Percentiles rank a stretch among this genome's conserved stretches.
Conservation (phyloP, 2,329 filamentous ascomycete species). For the Xylaria sp. region DNA sequence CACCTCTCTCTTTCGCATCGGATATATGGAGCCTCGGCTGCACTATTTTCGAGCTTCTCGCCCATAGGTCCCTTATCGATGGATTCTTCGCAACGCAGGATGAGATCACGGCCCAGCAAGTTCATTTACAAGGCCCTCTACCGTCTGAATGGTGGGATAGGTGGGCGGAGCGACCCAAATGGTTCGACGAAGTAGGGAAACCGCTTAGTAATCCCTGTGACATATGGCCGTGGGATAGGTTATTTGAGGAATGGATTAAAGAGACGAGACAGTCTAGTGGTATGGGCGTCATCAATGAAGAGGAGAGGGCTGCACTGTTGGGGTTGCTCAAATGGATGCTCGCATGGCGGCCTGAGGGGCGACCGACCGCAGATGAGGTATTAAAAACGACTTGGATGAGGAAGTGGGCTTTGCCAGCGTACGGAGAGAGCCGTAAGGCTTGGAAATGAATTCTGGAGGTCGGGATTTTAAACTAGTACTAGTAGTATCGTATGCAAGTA, state of each 20-base stretch:
- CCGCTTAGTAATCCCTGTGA: not conserved
- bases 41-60: slow-evolving; percentile 5
- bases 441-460: not conserved
- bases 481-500: not conserved
- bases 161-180: slow-evolving; percentile 11
- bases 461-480: not conserved
- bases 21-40: slow-evolving; percentile 22
- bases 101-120: not conserved
- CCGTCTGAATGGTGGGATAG: slow-evolving; percentile 4
- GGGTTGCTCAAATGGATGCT: slow-evolving; percentile 15
- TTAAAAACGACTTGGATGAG: slow-evolving; percentile 22
- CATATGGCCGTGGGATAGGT: slow-evolving; percentile 4
- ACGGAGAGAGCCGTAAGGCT: slow-evolving; percentile 8
- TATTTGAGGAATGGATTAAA: not conserved
- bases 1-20: not conserved
- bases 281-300: not conserved
- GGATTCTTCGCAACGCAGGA: not conserved
- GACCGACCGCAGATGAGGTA: slow-evolving; percentile 11
- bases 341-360: slow-evolving; percentile 11
- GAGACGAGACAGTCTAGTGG: not conserved
- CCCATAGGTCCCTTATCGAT: not conserved
- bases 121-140: not conserved
- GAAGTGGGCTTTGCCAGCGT: slow-evolving; percentile 21
- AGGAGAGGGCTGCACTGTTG: slow-evolving; percentile 20
- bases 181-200: slow-evolving; percentile 18